These are phyloP conservation scores for Diaporthe helianthi DNA, from an alignment of 2,329 filamentous ascomycete species.

Conservation along the genomic window DNA sequence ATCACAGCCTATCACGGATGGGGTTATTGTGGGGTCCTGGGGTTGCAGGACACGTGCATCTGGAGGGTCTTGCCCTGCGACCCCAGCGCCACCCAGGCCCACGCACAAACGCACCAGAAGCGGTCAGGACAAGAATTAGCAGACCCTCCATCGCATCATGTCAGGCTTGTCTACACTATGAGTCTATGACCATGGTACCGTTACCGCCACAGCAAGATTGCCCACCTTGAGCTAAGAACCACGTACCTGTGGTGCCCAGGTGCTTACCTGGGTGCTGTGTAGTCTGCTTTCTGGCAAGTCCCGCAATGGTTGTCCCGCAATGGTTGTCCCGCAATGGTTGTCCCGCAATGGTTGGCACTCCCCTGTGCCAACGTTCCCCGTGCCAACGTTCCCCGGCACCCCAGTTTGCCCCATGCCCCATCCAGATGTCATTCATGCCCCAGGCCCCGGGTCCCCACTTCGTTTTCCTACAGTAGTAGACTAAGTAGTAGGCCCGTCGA, in stretches of 20 bases:
- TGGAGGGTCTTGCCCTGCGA: background rate
- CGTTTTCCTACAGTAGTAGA: too few relatives aligned
- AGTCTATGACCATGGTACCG: background rate
- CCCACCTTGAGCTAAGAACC: background rate
- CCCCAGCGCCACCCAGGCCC: background rate
- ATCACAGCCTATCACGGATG: conserved; percentile 24
- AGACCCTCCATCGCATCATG: background rate
- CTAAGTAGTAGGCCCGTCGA: background rate
- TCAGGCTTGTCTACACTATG: too few relatives aligned
- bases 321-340: background rate
- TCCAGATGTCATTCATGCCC: too few relatives aligned
- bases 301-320: background rate
- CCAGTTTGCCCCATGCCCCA: background rate
- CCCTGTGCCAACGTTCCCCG: too few relatives aligned
- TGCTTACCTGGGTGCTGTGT: too few relatives aligned
- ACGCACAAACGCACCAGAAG: conserved; percentile 12
- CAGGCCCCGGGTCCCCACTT: conserved; percentile 5
- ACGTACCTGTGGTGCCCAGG: too few relatives aligned
- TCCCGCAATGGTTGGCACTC: too few relatives aligned
- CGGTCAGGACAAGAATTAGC: conserved; percentile 13
- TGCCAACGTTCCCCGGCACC: background rate
- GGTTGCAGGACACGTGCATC: background rate
- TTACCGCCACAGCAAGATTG: background rate
- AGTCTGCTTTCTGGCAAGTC: conserved; percentile 15
- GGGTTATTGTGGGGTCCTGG: conserved; percentile 15